These are phyloP conservation scores for Lycium barbarum DNA, from an alignment of 257 asterid species.

Conservation along the genomic window DNA sequence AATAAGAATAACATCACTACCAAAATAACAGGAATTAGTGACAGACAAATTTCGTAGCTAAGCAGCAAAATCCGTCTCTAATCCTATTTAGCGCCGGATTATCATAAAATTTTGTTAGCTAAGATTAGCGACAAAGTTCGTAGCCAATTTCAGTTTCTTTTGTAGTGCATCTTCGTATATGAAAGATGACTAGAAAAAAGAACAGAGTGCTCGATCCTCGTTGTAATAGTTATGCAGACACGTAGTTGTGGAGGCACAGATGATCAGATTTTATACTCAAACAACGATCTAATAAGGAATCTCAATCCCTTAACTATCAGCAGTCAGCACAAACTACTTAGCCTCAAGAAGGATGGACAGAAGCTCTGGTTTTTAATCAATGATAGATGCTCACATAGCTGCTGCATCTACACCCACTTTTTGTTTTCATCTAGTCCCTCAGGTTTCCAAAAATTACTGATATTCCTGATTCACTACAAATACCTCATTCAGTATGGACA, in stretches of 20 bases:
- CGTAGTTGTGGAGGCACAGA: neutral
- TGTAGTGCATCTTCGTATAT: neutral
- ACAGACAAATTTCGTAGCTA: no score
- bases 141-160: no score
- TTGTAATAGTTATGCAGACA: neutral
- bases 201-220: conserved; percentile 9
- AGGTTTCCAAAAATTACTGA: conserved; percentile 8
- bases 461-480: conserved; percentile 23
- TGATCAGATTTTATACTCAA: conserved; percentile 11
- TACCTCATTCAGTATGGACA: neutral
- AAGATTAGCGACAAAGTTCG: no score
- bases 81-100: no score
- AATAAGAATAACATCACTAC: neutral
- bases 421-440: conserved; percentile 2
- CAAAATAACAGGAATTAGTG: no score
- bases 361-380: neutral
- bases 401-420: neutral
- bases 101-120: no score
- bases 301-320: conserved; percentile 19
- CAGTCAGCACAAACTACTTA: neutral
- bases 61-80: no score
- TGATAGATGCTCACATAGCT: neutral
- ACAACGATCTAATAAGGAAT: neutral
- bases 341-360: neutral
- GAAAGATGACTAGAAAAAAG: conserved; percentile 1